phyloP scores from a whole-genome alignment of 2,329 filamentous ascomycete species.

The Macroventuria anomochaeta region DNA sequence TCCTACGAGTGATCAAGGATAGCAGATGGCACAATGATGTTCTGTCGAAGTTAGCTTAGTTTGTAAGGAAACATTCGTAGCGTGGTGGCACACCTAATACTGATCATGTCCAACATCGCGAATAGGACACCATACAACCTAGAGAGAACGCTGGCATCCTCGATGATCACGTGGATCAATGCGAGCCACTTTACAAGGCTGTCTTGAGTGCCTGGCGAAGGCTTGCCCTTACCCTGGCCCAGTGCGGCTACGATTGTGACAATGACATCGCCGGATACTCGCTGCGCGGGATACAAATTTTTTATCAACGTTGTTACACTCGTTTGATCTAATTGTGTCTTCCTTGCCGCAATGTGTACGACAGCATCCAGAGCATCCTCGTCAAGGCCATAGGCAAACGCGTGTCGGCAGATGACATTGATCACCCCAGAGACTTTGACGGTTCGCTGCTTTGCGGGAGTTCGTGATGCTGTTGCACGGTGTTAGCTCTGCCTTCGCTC shows the following conservation, averaged over 20 bases:
- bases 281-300: conserved; percentile 75
- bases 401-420: conserved; percentile 66
- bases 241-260: conserved; percentile 73
- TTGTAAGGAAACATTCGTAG: conserved; percentile 1
- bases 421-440: conserved; percentile 68
- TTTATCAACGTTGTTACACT: conserved; percentile 72
- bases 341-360: conserved; percentile 69
- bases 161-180: conserved; percentile 74
- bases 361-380: conserved; percentile 66
- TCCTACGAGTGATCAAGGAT: conserved; percentile 78
- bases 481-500: conserved; percentile 30
- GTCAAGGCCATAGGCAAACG: conserved; percentile 72
- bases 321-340: conserved; percentile 76
- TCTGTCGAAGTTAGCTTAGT: conserved; percentile 40
- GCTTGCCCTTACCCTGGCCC: conserved; percentile 79
- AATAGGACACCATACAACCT: conserved; percentile 79
- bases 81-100: conserved; percentile 63
- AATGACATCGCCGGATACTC: conserved; percentile 66
- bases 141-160: conserved; percentile 67
- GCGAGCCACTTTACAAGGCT: conserved; percentile 79
- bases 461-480: conserved; percentile 41
- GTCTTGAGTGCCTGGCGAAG: conserved; percentile 72
- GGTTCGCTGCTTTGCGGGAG: conserved; percentile 69
- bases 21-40: conserved; percentile 74
- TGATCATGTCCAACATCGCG: conserved; percentile 80